Evolutionary conservation across 2,329 filamentous ascomycete genomes (phyloP).

Genomic region (Venturia aucupariae): DNA sequence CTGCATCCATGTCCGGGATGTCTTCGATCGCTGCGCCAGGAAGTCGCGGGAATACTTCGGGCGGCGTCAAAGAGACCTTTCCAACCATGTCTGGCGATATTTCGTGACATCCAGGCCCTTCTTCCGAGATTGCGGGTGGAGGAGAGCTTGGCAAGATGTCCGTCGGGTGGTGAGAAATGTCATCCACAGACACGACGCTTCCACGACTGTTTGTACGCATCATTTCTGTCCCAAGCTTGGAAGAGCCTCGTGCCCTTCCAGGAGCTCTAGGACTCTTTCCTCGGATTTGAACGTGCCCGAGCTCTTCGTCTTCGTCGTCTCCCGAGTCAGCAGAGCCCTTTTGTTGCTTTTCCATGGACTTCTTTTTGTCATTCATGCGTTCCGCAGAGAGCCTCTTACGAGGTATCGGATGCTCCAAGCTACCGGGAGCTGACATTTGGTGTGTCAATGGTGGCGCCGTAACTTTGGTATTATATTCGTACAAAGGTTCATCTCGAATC

Average conservation of each 20-base stretch:
- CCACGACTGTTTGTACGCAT: constrained; percentile 94
- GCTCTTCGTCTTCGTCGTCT: constrained; percentile 89
- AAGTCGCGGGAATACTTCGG: constrained; percentile 38
- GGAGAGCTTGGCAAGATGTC: constrained; percentile 29
- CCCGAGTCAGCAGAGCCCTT: constrained; percentile 76
- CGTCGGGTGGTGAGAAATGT: constrained; percentile 24
- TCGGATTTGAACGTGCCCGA: constrained; percentile 50
- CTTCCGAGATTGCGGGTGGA: constrained; percentile 34
- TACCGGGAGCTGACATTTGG: constrained; percentile 49
- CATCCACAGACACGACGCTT: constrained; percentile 50
- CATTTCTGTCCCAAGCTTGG: constrained; percentile 93
- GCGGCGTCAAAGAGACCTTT: constrained; percentile 19
- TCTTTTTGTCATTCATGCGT: constrained; percentile 69
- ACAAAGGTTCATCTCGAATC: constrained; percentile 43
- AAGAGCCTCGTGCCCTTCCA: constrained; percentile 41
- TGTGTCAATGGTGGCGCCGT: constrained; percentile 19
- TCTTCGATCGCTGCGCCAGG: constrained; percentile 34
- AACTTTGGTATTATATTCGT: constrained; percentile 8
- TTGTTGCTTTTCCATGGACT: constrained; percentile 62
- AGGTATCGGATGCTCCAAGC: constrained; percentile 38
- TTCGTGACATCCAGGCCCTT: constrained; percentile 6
- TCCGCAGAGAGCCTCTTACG: constrained; percentile 54
- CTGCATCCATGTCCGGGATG: constrained; percentile 27
- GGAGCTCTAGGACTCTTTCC: constrained; percentile 41
- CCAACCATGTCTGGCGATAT: constrained; percentile 22